phyloP scores from a whole-genome alignment of 2,329 filamentous ascomycete species.

The Aphanoascus verrucosus region DNA sequence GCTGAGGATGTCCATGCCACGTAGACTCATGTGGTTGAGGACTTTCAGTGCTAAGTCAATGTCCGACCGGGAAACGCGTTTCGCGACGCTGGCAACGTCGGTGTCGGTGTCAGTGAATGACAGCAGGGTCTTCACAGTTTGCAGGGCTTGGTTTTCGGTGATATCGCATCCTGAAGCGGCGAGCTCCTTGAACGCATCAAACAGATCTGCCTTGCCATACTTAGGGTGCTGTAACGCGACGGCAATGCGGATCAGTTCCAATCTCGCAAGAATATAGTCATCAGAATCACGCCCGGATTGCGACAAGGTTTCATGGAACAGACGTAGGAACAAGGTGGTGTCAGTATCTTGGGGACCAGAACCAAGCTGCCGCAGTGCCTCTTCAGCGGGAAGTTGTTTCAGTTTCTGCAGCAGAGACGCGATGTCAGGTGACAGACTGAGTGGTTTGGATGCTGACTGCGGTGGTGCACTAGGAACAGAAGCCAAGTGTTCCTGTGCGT shows the following conservation, averaged over 20 bases:
- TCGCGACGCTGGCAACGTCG: conserved; percentile 7
- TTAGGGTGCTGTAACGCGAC: conserved; percentile 30
- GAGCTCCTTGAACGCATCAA: conserved; percentile 27
- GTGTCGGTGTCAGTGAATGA: conserved; percentile 13
- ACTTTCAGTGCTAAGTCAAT: conserved; percentile 32
- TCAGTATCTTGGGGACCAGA: conserved; percentile 26
- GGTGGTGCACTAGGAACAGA: not conserved
- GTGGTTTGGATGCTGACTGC: not conserved
- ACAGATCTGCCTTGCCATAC: conserved; percentile 29
- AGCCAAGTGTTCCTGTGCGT: not conserved
- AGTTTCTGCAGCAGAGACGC: conserved; percentile 23
- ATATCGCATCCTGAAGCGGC: conserved; percentile 28
- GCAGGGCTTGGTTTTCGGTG: conserved; percentile 25
- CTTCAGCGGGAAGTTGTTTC: conserved; percentile 23
- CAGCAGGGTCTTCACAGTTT: conserved; percentile 32
- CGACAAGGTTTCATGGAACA: conserved; percentile 29
- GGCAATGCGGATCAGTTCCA: conserved; percentile 32
- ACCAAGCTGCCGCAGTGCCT: conserved; percentile 29
- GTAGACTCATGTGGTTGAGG: conserved; percentile 34
- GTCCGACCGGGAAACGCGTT: conserved; percentile 20
- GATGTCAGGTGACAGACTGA: conserved; percentile 1
- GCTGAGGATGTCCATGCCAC: conserved; percentile 33
- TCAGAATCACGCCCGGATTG: conserved; percentile 22
- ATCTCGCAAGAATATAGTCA: conserved; percentile 21
- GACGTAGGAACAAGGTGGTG: conserved; percentile 36